These are phyloP conservation scores for Chionographis japonica DNA, from an alignment of 106 monocot genomes.

Conservation along the genomic window DNA sequence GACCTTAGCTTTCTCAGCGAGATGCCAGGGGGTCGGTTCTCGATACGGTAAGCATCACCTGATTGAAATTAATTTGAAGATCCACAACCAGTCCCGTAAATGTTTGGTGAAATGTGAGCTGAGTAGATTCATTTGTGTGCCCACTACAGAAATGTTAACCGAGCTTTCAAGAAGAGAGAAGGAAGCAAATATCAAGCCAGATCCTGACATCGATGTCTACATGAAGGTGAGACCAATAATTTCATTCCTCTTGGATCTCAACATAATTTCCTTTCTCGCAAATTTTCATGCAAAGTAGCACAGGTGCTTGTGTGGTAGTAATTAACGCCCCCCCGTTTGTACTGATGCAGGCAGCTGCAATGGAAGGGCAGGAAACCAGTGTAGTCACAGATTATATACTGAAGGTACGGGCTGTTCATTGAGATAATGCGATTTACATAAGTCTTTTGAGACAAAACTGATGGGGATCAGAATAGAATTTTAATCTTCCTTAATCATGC, in stretches of 20 bases:
- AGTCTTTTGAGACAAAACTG: too few relatives aligned
- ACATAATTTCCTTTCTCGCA: too few relatives aligned
- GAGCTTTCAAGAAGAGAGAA: conserved; percentile 59
- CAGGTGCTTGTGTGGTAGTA: too few relatives aligned
- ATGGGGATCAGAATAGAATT: too few relatives aligned
- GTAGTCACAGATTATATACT: conserved; percentile 48
- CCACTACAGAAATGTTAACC: conserved; percentile 38
- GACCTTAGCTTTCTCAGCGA: conserved; percentile 48
- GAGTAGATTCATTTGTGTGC: too few relatives aligned
- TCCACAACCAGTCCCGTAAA: too few relatives aligned
- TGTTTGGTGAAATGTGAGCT: too few relatives aligned
- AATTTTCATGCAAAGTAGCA: too few relatives aligned
- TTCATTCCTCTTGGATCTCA: background rate
- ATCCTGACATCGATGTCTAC: conserved; percentile 45
- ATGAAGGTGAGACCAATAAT: conserved; percentile 39
- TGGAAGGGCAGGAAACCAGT: conserved; percentile 26
- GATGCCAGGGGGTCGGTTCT: conserved; percentile 45
- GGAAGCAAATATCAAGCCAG: conserved; percentile 48
- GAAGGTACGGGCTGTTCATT: conserved; percentile 26
- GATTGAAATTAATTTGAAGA: too few relatives aligned
- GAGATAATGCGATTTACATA: too few relatives aligned
- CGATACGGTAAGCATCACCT: conserved; percentile 27
- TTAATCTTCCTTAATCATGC: too few relatives aligned
- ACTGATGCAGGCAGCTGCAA: conserved; percentile 28
- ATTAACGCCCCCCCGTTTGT: background rate